Percentiles rank a stretch among this genome's conserved stretches.
Conservation (phyloP, 345 rosid species). For the Citrus inodora region DNA sequence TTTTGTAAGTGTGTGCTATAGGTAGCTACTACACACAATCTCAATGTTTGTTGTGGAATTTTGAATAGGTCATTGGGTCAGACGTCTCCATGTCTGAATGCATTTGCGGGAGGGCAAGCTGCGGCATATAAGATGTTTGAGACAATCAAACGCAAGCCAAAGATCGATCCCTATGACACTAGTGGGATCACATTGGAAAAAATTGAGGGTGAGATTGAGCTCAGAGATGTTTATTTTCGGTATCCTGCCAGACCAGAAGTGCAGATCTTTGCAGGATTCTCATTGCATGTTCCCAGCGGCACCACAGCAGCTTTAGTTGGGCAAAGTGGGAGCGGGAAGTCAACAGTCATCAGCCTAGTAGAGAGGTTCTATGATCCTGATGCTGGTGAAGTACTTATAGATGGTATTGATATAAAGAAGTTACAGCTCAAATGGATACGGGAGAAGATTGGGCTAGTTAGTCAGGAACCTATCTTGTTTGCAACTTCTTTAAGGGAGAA, state of each 20-base stretch:
- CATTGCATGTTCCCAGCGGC: conserved; percentile 47
- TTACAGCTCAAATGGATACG: conserved; percentile 58
- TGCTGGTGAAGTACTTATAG: conserved; percentile 60
- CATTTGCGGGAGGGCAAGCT: conserved; percentile 67
- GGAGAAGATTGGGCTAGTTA: conserved; percentile 57
- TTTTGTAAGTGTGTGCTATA: background rate
- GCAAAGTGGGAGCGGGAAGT: conserved; percentile 81
- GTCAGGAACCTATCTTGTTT: conserved; percentile 67
- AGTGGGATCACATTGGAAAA: conserved; percentile 45
- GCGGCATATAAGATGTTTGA: conserved; percentile 77
- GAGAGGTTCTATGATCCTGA: conserved; percentile 77
- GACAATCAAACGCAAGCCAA: conserved; percentile 52
- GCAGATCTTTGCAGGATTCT: conserved; percentile 61
- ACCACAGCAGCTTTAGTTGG: conserved; percentile 66
- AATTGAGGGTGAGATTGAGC: conserved; percentile 52
- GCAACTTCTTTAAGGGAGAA: conserved; percentile 54
- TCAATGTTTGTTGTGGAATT: background rate
- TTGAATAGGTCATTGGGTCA: conserved; percentile 56
- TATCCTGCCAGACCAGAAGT: conserved; percentile 76
- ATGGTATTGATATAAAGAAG: conserved; percentile 50
- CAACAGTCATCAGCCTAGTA: conserved; percentile 60
- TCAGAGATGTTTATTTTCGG: conserved; percentile 55
- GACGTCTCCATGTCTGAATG: conserved; percentile 57
- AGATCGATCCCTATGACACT: conserved; percentile 46
- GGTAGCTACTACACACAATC: background rate